A percentile compares a stretch with the other conserved stretches of the same genome.
phyloP scores from a whole-genome alignment of 2,329 filamentous ascomycete genomes.

The Cephalotrichum gorgonifer region DNA sequence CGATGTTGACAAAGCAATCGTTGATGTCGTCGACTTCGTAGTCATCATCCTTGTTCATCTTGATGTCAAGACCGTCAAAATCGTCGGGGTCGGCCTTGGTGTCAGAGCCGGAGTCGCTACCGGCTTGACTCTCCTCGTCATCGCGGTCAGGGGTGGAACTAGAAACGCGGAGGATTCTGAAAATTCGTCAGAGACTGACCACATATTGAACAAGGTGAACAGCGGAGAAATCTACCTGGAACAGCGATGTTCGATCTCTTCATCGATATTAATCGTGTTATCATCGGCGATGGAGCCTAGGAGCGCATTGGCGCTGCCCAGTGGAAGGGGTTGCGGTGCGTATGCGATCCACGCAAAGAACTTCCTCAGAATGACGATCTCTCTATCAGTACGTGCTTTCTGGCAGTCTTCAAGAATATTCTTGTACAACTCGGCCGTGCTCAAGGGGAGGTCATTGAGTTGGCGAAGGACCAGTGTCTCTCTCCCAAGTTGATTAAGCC shows the following conservation, averaged over 20 bases:
- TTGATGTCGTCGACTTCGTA: neutral
- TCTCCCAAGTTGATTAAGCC: constrained; percentile 18
- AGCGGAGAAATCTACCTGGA: neutral
- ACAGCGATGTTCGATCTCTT: constrained; percentile 3
- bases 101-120: too few species aligned
- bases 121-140: neutral
- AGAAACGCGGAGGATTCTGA: constrained; percentile 1
- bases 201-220: neutral
- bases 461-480: constrained; percentile 19
- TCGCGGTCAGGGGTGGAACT: neutral
- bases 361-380: neutral
- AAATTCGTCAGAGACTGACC: neutral
- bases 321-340: neutral
- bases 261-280: neutral
- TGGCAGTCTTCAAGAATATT: constrained; percentile 14
- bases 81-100: too few species aligned
- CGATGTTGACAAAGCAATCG: neutral
- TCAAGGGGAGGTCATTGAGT: constrained; percentile 5
- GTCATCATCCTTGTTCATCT: neutral
- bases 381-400: constrained; percentile 8
- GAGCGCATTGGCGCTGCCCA: neutral
- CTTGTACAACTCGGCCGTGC: constrained; percentile 14
- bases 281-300: neutral
- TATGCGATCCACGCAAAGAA: constrained; percentile 4
- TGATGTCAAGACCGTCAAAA: neutral